Conservation (phyloP, 805 yeast species). For the Cyberlindnera meyerae region DNA sequence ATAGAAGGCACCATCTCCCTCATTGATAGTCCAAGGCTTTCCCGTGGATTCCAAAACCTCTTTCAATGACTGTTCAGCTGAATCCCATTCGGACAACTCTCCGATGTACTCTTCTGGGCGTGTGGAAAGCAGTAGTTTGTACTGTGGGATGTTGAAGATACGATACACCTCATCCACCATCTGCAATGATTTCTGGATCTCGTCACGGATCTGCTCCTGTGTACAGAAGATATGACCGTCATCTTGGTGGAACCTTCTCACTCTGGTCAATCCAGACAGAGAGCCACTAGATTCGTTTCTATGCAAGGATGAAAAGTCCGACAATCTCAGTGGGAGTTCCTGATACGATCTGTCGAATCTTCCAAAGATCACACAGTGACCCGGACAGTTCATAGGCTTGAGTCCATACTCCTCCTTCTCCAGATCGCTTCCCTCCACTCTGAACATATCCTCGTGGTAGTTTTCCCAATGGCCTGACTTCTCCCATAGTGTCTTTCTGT, state of each 20-base stretch:
- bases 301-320: conserved; percentile 90
- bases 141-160: conserved; percentile 42
- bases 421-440: conserved; percentile 55
- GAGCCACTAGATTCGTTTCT: conserved; percentile 96
- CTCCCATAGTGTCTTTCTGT: conserved; percentile 80
- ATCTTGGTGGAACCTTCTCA: conserved; percentile 94
- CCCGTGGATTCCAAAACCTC: conserved; percentile 53
- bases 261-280: conserved; percentile 85
- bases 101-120: conserved; percentile 86
- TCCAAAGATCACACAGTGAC: conserved; percentile 82
- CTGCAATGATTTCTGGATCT: conserved; percentile 66
- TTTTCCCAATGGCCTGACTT: conserved; percentile 95
- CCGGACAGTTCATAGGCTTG: conserved; percentile 96
- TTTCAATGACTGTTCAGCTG: conserved; percentile 68
- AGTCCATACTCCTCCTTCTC: conserved; percentile 60
- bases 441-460: conserved; percentile 91
- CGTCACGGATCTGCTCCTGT: conserved; percentile 65
- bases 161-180: conserved; percentile 72
- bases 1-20: conserved; percentile 95
- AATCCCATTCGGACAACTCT: conserved; percentile 67
- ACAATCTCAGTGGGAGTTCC: conserved; percentile 78
- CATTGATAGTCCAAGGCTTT: conserved; percentile 62
- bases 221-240: conserved; percentile 96
- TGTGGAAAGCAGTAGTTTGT: conserved; percentile 71
- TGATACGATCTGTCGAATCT: conserved; percentile 74